Conservation (phyloP, 805 yeast species). For the Candida vaughaniae region DNA sequence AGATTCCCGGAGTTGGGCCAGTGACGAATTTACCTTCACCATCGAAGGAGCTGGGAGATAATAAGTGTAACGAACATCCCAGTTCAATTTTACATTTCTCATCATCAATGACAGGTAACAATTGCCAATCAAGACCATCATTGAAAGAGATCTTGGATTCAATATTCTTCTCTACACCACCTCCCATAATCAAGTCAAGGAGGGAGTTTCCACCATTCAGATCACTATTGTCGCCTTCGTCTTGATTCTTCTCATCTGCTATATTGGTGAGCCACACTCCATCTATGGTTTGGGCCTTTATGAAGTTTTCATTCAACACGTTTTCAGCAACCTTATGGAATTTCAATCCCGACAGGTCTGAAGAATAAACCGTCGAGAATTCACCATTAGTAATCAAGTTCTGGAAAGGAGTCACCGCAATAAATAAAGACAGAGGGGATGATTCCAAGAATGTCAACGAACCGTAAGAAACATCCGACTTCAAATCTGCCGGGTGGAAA, state of each 20-base stretch:
- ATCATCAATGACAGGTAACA: constrained; percentile 46
- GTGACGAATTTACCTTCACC: constrained; percentile 45
- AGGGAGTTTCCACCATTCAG: constrained; percentile 16
- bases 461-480: constrained; percentile 36
- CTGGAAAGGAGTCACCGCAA: constrained; percentile 16
- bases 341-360: constrained; percentile 58
- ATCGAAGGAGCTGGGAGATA: constrained; percentile 29
- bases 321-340: constrained; percentile 46
- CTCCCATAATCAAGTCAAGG: constrained; percentile 25
- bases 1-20: constrained; percentile 55
- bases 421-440: constrained; percentile 33
- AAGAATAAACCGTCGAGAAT: constrained; percentile 41
- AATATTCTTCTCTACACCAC: constrained; percentile 14
- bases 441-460: constrained; percentile 38
- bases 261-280: constrained; percentile 60
- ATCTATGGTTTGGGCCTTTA: constrained; percentile 51
- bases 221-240: constrained; percentile 6
- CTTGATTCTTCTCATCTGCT: constrained; percentile 17
- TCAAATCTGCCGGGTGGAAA: constrained; percentile 41
- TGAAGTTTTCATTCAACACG: constrained; percentile 42
- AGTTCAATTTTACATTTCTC: constrained; percentile 36
- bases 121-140: constrained; percentile 54
- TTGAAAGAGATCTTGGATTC: constrained; percentile 46
- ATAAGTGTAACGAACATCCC: constrained; percentile 49
- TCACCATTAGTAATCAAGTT: constrained; percentile 11